Evolutionary conservation across 306 rosid genomes (phyloP).

Genomic region (Neltuma alba): DNA sequence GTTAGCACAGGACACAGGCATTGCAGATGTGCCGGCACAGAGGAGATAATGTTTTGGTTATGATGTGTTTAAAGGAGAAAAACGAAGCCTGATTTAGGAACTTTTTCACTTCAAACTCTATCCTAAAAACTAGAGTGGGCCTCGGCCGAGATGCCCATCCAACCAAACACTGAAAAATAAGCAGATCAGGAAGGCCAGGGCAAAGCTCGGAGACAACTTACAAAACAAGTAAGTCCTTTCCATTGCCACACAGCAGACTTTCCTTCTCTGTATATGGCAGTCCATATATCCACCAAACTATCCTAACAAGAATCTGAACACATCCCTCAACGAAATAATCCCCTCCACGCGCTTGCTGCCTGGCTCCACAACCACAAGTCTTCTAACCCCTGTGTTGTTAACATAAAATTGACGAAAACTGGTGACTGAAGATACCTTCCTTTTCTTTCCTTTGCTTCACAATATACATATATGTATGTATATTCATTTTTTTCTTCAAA

Average conservation of each 20-base stretch:
- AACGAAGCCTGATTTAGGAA: conserved; percentile 58
- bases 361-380: conserved; percentile 88
- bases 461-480: neutral
- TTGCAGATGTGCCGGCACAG: conserved; percentile 57
- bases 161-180: conserved; percentile 37
- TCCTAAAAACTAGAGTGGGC: conserved; percentile 41
- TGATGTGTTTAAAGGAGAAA: conserved; percentile 35
- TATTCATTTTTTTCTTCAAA: neutral
- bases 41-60: conserved; percentile 38
- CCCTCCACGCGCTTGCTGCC: conserved; percentile 95
- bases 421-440: conserved; percentile 7
- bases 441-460: neutral
- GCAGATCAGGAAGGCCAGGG: conserved; percentile 38
- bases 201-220: conserved; percentile 41
- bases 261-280: conserved; percentile 26
- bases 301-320: conserved; percentile 78
- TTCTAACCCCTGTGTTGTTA: conserved; percentile 76
- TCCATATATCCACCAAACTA: conserved; percentile 36
- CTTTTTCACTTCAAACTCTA: conserved; percentile 52
- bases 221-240: conserved; percentile 34
- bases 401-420: conserved; percentile 24
- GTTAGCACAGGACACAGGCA: conserved; percentile 51
- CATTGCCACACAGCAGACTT: conserved; percentile 25
- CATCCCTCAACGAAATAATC: conserved; percentile 75
- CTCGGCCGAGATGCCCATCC: conserved; percentile 37